phyloP scores from a whole-genome alignment of 1,284 basidiomycete species.

The Apiotrichum mycotoxinovorans region DNA sequence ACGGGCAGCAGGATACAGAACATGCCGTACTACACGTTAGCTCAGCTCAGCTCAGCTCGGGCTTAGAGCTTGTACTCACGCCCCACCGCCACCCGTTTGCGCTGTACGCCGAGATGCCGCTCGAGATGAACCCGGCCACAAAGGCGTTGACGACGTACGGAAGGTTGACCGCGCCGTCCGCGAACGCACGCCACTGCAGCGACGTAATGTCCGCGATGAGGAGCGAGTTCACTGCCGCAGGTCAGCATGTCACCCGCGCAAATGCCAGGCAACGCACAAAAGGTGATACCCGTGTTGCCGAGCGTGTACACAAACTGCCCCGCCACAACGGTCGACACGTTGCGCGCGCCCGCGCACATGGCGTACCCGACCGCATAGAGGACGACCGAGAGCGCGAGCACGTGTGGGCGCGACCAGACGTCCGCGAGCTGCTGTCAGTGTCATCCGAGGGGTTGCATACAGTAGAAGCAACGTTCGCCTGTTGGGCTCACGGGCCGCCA shows the following conservation, averaged over 20 bases:
- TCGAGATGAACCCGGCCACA: constrained; percentile 50
- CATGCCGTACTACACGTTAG: constrained; percentile 32
- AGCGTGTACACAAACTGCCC: constrained; percentile 39
- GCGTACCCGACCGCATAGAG: constrained; percentile 40
- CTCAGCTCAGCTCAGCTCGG: not conserved
- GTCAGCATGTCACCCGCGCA: constrained; percentile 21
- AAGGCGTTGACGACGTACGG: constrained; percentile 54
- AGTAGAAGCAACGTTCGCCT: too few species aligned
- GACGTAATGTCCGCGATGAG: constrained; percentile 64
- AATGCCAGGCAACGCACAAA: constrained; percentile 35
- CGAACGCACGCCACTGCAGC: constrained; percentile 67
- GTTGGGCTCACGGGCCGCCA: too few species aligned
- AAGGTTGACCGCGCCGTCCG: constrained; percentile 65
- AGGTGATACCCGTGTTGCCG: constrained; percentile 35
- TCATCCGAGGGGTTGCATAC: too few species aligned
- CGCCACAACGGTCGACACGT: constrained; percentile 32
- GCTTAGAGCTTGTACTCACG: constrained; percentile 42
- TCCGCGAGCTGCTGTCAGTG: constrained; percentile 19
- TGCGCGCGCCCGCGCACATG: constrained; percentile 30
- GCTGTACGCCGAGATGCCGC: constrained; percentile 55
- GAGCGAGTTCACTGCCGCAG: constrained; percentile 14
- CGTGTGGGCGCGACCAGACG: constrained; percentile 26
- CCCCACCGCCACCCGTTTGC: constrained; percentile 65
- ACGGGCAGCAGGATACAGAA: constrained; percentile 48
- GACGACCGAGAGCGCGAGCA: constrained; percentile 25